phyloP scores from a whole-genome alignment of 2,329 filamentous ascomycete genomes.

The Monosporascus sp. region DNA sequence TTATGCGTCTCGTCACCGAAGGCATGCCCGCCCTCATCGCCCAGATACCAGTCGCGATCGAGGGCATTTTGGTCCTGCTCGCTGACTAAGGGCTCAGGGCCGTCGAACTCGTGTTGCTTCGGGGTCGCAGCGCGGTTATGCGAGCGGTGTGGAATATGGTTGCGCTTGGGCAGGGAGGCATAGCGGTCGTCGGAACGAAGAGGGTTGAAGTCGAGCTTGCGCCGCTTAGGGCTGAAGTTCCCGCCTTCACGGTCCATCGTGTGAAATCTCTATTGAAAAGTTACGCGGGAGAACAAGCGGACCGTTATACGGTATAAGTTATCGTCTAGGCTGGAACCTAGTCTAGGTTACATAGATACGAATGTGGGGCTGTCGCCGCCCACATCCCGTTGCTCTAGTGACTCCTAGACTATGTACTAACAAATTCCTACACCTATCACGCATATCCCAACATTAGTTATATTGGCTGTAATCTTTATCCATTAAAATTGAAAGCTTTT shows the following conservation, averaged over 20 bases:
- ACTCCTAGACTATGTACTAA: no score
- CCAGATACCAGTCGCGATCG: conserved; percentile 89
- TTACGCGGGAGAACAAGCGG: background rate
- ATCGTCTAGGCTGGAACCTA: no score
- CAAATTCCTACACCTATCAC: no score
- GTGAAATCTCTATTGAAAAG: background rate
- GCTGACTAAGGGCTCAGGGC: conserved; percentile 54
- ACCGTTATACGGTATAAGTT: background rate
- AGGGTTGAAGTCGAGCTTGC: conserved; percentile 58
- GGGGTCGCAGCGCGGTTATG: conserved; percentile 35
- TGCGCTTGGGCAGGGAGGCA: conserved; percentile 43
- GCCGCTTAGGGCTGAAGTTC: conserved; percentile 53
- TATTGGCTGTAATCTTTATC: no score
- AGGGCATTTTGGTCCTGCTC: conserved; percentile 69
- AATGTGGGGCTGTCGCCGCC: no score
- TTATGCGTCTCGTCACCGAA: conserved; percentile 93
- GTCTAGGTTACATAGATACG: no score
- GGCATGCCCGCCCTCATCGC: conserved; percentile 76
- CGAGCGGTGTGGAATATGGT: conserved; percentile 32
- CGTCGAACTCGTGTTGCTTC: conserved; percentile 55
- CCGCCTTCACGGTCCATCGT: conserved; percentile 27
- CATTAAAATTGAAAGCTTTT: no score
- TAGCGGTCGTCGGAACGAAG: conserved; percentile 51
- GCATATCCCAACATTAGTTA: no score
- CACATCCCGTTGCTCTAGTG: no score